Base-by-base conservation (phyloP, 495 filamentous ascomycete genomes). In the Platismatia glauca region DNA sequence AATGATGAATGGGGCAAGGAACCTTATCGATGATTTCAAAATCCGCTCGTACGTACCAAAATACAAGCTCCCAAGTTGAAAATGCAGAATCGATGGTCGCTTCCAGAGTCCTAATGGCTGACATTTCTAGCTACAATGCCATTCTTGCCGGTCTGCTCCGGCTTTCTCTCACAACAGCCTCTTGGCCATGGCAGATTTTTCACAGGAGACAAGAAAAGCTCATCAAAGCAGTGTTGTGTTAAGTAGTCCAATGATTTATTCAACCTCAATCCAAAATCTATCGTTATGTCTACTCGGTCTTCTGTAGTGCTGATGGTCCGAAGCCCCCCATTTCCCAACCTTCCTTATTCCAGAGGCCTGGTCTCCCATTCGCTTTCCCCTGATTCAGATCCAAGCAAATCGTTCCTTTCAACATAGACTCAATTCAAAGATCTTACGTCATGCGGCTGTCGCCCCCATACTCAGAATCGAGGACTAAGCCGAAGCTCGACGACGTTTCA, bases 401-500 rank as follows among this genome's bases (percentile, higher is more conserved):
- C 27, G 22, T 48, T 27, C 27, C 9, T 27, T 48, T 3, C 44
- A 48, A 27, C 24, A 52, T 15, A 16, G 24, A 31, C 0, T 34
- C 9, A 3, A 20, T 41, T 7, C 15, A 16, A n/a, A 16, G 18
- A 8, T 2, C 29, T 34, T 12, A 24, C 37, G 12, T 33, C 9
- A 24, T 22, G 27, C 27, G 27, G 4, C 3, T 7, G 2, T 12
- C 11, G 24, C 24, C 9, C 7, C 3, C 27, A 37, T 55, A 6
- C 27, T 18, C 13, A 57, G 20, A 50, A 27, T 22, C 35, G 16
- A 12, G n/a, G 12, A 41, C 55, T 58, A 68, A 35, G 66, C 18
- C 16, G 66, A 65, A 62, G 63, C 59, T 39, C 63, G 55, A 41
- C 68, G 63, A 53, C 62, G 50, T 38, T 41, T 43, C 18, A 22